Base-by-base conservation (phyloP, 108 stramenopile species). In the Parmales sp. region DNA sequence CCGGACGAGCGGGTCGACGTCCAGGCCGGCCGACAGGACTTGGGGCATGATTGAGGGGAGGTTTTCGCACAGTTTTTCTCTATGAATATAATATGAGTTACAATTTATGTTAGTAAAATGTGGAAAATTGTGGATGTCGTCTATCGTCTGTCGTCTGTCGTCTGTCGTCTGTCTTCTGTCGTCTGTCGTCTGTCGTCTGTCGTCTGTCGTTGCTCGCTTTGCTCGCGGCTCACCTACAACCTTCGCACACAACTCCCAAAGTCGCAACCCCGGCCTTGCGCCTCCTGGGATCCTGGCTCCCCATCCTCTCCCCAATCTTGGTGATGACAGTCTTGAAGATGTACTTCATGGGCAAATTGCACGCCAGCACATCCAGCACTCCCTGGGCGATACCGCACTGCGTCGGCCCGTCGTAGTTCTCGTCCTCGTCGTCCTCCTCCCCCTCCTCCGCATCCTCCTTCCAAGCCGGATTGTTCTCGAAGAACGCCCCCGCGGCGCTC, bases 231-330 rank as follows among this genome's bases (percentile, higher is more conserved):
- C n/a, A n/a, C n/a, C 79, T 64, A 64, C 89, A 92, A 2, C 95
- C 96, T 76, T 98, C 96, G 16, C 92, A 88, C 76, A 95, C 93
- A 31, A 98, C 94, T 19, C 95, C 97, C 43, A 98, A 74, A 45
- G 90, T 81, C 22, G 97, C 97, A 72, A 93, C 87, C 11, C 94
- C 97, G 26, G 97, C 97, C 76, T 96, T 96, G 28, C 97, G 87
- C 48, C 88, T 84, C 22, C 90, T 67, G 46, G 80, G 75, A 45
- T 87, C 73, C 1, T 82, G 81, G 45, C 76, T 83, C 31, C 78
- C 72, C 38, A 98, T 78, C 39, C 94, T 84, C 13, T 86, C 73
- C 36, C 91, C 74, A 69, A 91, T 92, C 37, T 92, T 82, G n/a
- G 77, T 71, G 64, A 96, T 83, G 20, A 87, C 82, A 9, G 93